A percentile compares a stretch with the other conserved stretches of the same genome.
Conservation (phyloP, 2,329 filamentous ascomycete genomes). For the Trichothecium sympodiale region DNA sequence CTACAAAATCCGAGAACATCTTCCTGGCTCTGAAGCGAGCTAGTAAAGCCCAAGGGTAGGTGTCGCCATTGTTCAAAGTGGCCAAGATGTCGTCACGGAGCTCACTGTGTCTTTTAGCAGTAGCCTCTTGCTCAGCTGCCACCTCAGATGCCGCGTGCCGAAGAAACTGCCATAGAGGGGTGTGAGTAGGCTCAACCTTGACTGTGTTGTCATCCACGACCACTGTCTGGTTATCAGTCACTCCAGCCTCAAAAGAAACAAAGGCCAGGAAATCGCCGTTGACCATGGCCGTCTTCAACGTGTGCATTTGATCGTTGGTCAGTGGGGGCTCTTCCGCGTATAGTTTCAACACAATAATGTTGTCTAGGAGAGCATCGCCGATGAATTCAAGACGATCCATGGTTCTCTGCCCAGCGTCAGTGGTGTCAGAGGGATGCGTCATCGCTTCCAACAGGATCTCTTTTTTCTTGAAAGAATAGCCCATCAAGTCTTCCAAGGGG, state of each 20-base stretch:
- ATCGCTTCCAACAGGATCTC: slow-evolving; percentile 65
- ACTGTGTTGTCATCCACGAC: slow-evolving; percentile 9
- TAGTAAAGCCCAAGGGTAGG: slow-evolving; percentile 71
- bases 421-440: slow-evolving; percentile 58
- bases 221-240: slow-evolving; percentile 12
- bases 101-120: slow-evolving; percentile 31
- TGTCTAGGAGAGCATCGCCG: slow-evolving; percentile 77
- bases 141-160: slow-evolving; percentile 43
- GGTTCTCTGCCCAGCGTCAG: slow-evolving; percentile 25
- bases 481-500: slow-evolving; percentile 54
- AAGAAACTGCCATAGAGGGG: slow-evolving; percentile 60
- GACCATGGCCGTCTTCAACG: slow-evolving; percentile 62
- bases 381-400: slow-evolving; percentile 78
- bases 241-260: slow-evolving; percentile 43
- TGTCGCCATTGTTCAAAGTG: slow-evolving; percentile 34
- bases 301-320: slow-evolving; percentile 54
- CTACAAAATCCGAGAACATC: slow-evolving; percentile 74
- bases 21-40: slow-evolving; percentile 57
- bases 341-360: slow-evolving; percentile 56
- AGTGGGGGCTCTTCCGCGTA: slow-evolving; percentile 34
- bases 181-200: slow-evolving; percentile 8
- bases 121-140: slow-evolving; percentile 29
- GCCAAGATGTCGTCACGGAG: slow-evolving; percentile 37
- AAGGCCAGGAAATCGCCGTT: slow-evolving; percentile 76
- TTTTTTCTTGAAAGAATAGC: slow-evolving; percentile 60